Conservation (phyloP, 805 yeast genomes). For the Yarrowia phangngaensis region DNA sequence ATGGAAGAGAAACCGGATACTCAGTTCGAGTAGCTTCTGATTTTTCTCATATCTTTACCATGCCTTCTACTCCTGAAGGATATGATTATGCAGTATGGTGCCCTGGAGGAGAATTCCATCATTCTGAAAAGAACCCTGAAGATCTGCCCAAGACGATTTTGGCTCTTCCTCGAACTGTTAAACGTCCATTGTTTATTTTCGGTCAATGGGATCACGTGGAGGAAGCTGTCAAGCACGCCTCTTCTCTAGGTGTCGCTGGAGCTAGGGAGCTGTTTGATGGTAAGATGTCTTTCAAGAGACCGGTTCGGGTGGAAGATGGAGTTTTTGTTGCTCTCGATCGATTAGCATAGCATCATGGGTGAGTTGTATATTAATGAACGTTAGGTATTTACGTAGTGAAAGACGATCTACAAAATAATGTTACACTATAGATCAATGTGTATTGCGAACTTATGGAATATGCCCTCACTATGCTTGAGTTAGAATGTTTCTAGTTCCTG, state of each 20-base stretch:
- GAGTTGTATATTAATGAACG: too few relatives aligned
- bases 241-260: slow-evolving; percentile 49
- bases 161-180: slow-evolving; percentile 26
- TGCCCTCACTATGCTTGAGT: too few relatives aligned
- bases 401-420: too few relatives aligned
- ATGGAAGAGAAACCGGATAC: slow-evolving; percentile 52
- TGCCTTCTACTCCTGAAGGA: slow-evolving; percentile 60
- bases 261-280: slow-evolving; percentile 71
- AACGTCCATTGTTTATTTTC: slow-evolving; percentile 52
- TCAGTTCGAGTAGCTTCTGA: slow-evolving; percentile 62
- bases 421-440: not conserved
- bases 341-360: slow-evolving; percentile 3
- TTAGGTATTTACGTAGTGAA: too few relatives aligned
- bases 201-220: slow-evolving; percentile 61
- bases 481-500: too few relatives aligned
- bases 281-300: slow-evolving; percentile 49
- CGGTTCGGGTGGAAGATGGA: slow-evolving; percentile 68
- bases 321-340: slow-evolving; percentile 44
- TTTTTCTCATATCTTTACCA: slow-evolving; percentile 66
- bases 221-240: slow-evolving; percentile 51
- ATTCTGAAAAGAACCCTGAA: slow-evolving; percentile 23
- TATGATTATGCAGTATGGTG: slow-evolving; percentile 64
- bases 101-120: slow-evolving; percentile 59
- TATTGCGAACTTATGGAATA: too few relatives aligned
- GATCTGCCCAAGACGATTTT: slow-evolving; percentile 33